phyloP scores from a whole-genome alignment of 129 eudicot species.

The Calendula officinalis region DNA sequence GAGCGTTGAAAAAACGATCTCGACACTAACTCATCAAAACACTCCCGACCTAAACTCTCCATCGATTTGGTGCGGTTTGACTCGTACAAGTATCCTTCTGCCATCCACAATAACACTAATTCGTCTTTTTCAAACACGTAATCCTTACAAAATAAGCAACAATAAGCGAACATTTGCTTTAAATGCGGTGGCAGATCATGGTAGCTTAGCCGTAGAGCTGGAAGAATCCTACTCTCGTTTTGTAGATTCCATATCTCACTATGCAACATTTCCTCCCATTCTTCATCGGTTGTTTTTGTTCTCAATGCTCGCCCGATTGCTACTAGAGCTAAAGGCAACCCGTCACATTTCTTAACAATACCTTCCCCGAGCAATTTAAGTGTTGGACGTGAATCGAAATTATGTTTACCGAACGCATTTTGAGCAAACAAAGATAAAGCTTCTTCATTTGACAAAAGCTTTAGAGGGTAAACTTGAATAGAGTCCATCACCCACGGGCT shows the following conservation, averaged over 20 bases:
- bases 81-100: constrained; percentile 18
- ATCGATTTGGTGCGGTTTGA: constrained; percentile 2
- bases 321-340: constrained; percentile 32
- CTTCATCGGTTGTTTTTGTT: not conserved
- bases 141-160: constrained; percentile 32
- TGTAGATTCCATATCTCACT: constrained; percentile 29
- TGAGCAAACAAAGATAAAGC: constrained; percentile 34
- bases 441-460: constrained; percentile 22
- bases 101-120: constrained; percentile 11
- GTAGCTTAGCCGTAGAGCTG: constrained; percentile 34
- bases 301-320: constrained; percentile 25
- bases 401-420: constrained; percentile 25
- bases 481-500: constrained; percentile 34
- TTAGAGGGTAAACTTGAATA: constrained; percentile 22
- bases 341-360: constrained; percentile 28
- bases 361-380: constrained; percentile 23
- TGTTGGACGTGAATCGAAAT: constrained; percentile 16
- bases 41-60: constrained; percentile 26
- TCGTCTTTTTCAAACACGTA: constrained; percentile 17
- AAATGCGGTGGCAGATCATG: constrained; percentile 34
- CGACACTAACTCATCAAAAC: constrained; percentile 8
- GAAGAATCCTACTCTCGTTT: constrained; percentile 9
- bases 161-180: constrained; percentile 32
- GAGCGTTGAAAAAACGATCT: constrained; percentile 24
- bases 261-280: constrained; percentile 22